Evolutionary conservation across 2,329 filamentous ascomycete genomes (phyloP).

Genomic region (Cylindrodendrum hubeiense): DNA sequence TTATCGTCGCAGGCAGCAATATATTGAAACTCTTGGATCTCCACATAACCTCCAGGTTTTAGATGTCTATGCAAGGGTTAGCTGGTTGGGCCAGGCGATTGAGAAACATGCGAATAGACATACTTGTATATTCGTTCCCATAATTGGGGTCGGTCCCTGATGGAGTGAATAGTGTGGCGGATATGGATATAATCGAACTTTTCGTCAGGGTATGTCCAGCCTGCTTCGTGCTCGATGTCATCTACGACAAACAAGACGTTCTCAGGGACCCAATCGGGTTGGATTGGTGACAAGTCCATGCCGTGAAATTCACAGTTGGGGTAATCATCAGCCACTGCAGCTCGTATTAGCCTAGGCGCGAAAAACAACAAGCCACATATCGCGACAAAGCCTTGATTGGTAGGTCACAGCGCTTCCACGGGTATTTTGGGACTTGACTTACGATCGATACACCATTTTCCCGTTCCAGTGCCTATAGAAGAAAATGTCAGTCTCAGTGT

Average conservation of each 20-base stretch:
- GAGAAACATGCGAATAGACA: constrained; percentile 19
- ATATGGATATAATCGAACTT: constrained; percentile 64
- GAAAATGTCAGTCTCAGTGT: constrained; percentile 27
- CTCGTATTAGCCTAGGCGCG: constrained; percentile 24
- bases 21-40: constrained; percentile 62
- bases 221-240: constrained; percentile 63
- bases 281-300: constrained; percentile 65
- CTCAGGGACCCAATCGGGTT: constrained; percentile 63
- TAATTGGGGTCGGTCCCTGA: constrained; percentile 56
- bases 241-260: constrained; percentile 66
- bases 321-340: constrained; percentile 61
- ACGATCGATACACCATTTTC: constrained; percentile 65
- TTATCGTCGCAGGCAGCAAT: constrained; percentile 58
- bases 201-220: constrained; percentile 61
- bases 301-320: constrained; percentile 59
- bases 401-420: neutral
- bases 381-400: neutral
- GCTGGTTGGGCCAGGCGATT: neutral
- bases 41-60: constrained; percentile 65
- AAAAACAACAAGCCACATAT: neutral
- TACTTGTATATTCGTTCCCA: constrained; percentile 59
- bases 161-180: constrained; percentile 59
- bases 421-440: constrained; percentile 41
- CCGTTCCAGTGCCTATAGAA: constrained; percentile 61
- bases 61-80: constrained; percentile 54